Evolutionary conservation across 2,329 filamentous ascomycete species (phyloP), one percentile per base, ranked within the genome.

Genomic region (Cladosporium sphaerospermum): DNA sequence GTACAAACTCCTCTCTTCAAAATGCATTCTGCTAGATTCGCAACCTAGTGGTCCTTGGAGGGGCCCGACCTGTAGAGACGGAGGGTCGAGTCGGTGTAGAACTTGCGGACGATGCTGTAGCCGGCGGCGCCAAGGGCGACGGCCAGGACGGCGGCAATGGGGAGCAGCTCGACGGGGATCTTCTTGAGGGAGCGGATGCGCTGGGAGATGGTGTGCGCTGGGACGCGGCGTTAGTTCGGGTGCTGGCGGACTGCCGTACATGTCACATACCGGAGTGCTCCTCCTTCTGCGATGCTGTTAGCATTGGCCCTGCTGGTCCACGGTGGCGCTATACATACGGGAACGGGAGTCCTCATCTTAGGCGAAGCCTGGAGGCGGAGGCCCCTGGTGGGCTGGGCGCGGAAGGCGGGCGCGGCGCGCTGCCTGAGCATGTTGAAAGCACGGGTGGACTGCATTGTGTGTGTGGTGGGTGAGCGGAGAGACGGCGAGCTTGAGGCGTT

Each of bases 121-220:
- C 78, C 72, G 65, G 88, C 93, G 64, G 89, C 89, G 69, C 78
- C 73, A 61, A 97, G 71, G 67, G 91, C 82, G 66, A 83, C 74
- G 63, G 78, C 82, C 67, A 97, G 85, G 74, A 97, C 93, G 64
- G 93, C 76, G 72, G 91, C 91, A 65, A 99, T 86, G 68, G 93
- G 93, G 64, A 91, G 83, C 81, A 99, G 81, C 81, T 99, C 93
- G 64, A 89, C 84, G 63, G 93, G 93, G 69, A 97, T 86, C 76
- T 85, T 84, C 81, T 87, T 91, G 69, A 96, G 80, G 71, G 84
- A 86, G 71, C 91, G 88, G 67, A 99, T 80, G 71, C 92, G 89
- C 79, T 97, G 93, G 62, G 92, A 96, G 74, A 97, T 84, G 67
- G 92, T 96, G 78, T 97, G 93, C 71, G 89, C 93, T 99, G 64